phyloP scores from a whole-genome alignment of 257 asterid species.

The Capsicum rhomboideum region DNA sequence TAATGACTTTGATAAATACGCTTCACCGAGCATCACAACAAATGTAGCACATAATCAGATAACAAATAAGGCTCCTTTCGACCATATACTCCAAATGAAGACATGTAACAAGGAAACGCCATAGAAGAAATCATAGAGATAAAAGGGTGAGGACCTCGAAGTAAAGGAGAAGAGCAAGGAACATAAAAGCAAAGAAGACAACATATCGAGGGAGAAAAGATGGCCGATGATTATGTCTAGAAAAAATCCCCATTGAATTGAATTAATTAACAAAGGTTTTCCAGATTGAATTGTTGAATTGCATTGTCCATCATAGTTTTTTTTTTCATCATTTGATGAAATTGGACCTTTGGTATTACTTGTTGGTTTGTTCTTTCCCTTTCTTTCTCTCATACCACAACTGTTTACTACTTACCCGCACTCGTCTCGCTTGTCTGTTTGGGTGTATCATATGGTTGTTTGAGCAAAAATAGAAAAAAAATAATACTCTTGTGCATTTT shows the following conservation, averaged over 20 bases:
- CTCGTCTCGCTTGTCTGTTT: conserved; percentile 9
- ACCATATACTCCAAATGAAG: too few species aligned
- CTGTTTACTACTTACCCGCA: neutral
- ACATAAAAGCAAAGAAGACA: conserved; percentile 18
- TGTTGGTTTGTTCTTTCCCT: neutral
- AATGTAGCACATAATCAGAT: too few species aligned
- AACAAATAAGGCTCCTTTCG: too few species aligned
- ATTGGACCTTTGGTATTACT: neutral
- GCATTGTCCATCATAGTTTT: neutral
- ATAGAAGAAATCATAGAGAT: neutral
- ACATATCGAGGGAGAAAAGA: conserved; percentile 31
- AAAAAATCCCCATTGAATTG: conserved; percentile 22
- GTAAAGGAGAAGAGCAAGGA: conserved; percentile 28
- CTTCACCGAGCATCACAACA: too few species aligned
- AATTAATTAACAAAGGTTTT: neutral
- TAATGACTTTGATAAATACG: too few species aligned
- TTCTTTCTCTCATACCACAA: neutral
- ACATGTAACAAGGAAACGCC: neutral
- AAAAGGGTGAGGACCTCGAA: conserved; percentile 21
- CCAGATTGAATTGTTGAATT: neutral
- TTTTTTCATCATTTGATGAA: neutral
- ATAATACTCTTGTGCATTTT: too few species aligned
- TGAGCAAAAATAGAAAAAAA: too few species aligned
- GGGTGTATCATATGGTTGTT: neutral
- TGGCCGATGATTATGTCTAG: conserved; percentile 11